Base-by-base conservation (phyloP, 768 basidiomycete species). In the Tulasnella sp. region DNA sequence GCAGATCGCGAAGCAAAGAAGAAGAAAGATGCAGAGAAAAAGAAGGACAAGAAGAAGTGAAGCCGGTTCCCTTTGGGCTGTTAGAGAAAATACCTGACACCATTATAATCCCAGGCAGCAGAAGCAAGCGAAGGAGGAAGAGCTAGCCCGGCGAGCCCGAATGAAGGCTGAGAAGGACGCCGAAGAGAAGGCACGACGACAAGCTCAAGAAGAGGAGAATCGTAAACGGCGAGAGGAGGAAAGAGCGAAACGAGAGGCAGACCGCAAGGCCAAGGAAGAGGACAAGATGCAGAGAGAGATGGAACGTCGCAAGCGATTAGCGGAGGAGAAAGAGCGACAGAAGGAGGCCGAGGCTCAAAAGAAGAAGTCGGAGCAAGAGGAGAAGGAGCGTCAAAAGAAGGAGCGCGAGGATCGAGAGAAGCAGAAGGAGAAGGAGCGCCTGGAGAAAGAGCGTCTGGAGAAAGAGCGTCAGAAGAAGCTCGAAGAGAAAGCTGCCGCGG, bases 1-100 rank as follows among this genome's bases (percentile, higher is more conserved):
- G 92, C 92, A 84, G 96, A 98, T 84, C 90, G 91, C 82, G 97
- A 98, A 87, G 93, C 91, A 78, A 97, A 98, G 89, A 92, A 91
- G 86, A 94, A 95, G 85, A 94, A 94, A 84, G 93, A 92, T 81
- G 94, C 95, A 86, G 96, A 98, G 90, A 97, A 97, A 90, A 99
- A 98, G 90, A 99, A 98, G 89, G 98, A 98, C 86, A 98, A 98
- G 88, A 68, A 68, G 31, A 68, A 68, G 62, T 68, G 36, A 27
- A 96, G 96, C 90, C 92, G 88, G 96, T 97, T 82, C 77, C 88
- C 79, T 78, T 71, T n/a, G 9, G 9, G 74, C n/a, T 27, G 36
- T 9, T 46, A 8, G 62, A 34, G 2, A 34, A 3, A 18, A 24
- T 39, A 24, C 40, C 78, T 39, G 80, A 68, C 44, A 16, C 56